These are phyloP conservation scores for Davidsoniella australis DNA, from an alignment of 2,329 filamentous ascomycete species.

Conservation along the genomic window DNA sequence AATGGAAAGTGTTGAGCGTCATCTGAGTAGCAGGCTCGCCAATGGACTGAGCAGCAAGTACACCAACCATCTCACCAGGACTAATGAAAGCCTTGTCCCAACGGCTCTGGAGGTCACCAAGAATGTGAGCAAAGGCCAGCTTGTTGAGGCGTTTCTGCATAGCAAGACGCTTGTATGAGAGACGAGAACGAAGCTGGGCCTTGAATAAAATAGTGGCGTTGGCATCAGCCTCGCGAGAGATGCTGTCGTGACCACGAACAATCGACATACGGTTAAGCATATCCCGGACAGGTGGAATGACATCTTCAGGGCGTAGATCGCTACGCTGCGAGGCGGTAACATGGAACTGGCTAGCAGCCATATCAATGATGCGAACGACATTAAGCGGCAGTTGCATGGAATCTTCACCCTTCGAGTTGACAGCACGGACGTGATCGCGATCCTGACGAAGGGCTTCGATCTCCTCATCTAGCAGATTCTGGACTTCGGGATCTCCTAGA, in stretches of 20 bases:
- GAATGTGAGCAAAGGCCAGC: slow-evolving; percentile 77
- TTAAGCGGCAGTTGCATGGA: slow-evolving; percentile 87
- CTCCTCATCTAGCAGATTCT: slow-evolving; percentile 74
- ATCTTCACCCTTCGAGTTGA: slow-evolving; percentile 60
- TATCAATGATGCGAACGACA: slow-evolving; percentile 76
- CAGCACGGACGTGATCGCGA: slow-evolving; percentile 54
- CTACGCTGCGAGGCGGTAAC: slow-evolving; percentile 74
- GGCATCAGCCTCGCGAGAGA: slow-evolving; percentile 72
- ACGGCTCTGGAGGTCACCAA: slow-evolving; percentile 78
- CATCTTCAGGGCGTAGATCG: slow-evolving; percentile 75
- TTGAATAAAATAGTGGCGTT: slow-evolving; percentile 89
- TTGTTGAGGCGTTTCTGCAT: slow-evolving; percentile 74
- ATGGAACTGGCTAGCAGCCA: slow-evolving; percentile 76
- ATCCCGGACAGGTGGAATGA: slow-evolving; percentile 60
- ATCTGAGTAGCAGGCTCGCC: slow-evolving; percentile 98
- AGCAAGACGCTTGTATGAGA: slow-evolving; percentile 87
- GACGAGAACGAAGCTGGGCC: slow-evolving; percentile 68
- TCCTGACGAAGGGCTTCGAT: slow-evolving; percentile 64
- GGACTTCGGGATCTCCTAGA: slow-evolving; percentile 70
- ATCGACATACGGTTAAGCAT: slow-evolving; percentile 65
- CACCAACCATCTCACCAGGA: slow-evolving; percentile 97
- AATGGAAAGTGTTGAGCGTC: slow-evolving; percentile 99
- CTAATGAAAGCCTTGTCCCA: slow-evolving; percentile 75
- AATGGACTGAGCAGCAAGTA: slow-evolving; percentile 92
- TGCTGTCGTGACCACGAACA: slow-evolving; percentile 66